phyloP scores from a whole-genome alignment of 2,329 filamentous ascomycete genomes.

The Colletotrichum australisinense region DNA sequence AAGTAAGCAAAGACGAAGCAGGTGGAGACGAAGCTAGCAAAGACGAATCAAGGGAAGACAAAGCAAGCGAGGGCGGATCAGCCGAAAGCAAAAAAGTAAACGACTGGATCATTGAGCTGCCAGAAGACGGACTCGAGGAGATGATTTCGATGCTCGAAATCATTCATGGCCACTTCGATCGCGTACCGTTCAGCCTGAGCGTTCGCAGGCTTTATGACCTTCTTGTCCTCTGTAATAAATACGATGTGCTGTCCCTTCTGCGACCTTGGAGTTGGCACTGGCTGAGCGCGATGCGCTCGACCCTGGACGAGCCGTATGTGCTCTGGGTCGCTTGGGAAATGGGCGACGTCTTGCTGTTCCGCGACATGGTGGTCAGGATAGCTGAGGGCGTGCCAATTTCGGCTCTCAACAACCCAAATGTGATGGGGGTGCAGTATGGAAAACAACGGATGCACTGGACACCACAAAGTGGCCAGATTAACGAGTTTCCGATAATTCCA shows the following conservation, averaged over 20 bases:
- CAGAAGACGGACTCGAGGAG: not conserved
- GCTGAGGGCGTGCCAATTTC: not conserved
- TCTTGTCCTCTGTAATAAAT: not conserved
- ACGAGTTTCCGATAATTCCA: not conserved
- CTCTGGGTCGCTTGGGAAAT: not conserved
- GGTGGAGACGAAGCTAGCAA: no score
- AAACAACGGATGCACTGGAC: not conserved
- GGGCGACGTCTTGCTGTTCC: not conserved
- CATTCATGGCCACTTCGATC: not conserved
- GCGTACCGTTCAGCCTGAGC: not conserved
- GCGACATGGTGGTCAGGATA: not conserved
- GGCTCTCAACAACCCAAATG: not conserved
- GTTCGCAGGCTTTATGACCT: not conserved
- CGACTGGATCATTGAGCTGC: not conserved
- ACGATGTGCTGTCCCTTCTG: not conserved
- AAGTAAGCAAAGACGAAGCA: no score
- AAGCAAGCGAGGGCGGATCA: no score
- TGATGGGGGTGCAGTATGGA: not conserved
- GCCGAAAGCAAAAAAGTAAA: not conserved
- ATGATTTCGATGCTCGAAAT: not conserved
- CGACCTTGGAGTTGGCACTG: not conserved
- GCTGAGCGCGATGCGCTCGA: not conserved
- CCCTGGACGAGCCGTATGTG: not conserved
- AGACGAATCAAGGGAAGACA: no score
- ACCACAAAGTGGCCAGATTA: not conserved